Conservation (phyloP, 2,329 filamentous ascomycete genomes). For the Cucurbitaria berberidis region DNA sequence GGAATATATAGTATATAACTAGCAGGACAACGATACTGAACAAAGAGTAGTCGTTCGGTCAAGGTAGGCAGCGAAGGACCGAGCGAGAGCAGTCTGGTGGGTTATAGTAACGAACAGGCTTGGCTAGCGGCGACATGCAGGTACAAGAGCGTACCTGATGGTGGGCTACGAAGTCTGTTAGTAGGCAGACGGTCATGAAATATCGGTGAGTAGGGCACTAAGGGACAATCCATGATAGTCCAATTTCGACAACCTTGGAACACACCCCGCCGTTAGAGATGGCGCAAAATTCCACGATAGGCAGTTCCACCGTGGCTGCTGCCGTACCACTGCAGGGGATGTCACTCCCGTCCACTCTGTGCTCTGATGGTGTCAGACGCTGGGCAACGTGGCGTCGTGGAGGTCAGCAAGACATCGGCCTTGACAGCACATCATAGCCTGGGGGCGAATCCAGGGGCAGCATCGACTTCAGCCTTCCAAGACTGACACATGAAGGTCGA, state of each 20-base stretch:
- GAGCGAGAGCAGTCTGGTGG: conserved; percentile 32
- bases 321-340: conserved; percentile 33
- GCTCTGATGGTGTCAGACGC: conserved; percentile 13
- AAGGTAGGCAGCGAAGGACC: conserved; percentile 30
- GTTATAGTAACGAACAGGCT: conserved; percentile 32
- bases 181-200: conserved; percentile 33
- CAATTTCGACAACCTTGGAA: conserved; percentile 38
- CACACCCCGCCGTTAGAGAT: conserved; percentile 31
- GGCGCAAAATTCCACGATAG: conserved; percentile 30
- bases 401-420: conserved; percentile 25
- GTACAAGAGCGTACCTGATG: conserved; percentile 31
- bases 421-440: conserved; percentile 21
- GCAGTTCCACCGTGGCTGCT: conserved; percentile 35
- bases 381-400: conserved; percentile 27
- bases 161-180: conserved; percentile 30
- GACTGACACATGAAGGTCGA: conserved; percentile 14
- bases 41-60: conserved; percentile 35
- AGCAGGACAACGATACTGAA: conserved; percentile 30
- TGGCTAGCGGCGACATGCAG: conserved; percentile 35
- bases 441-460: conserved; percentile 19
- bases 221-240: conserved; percentile 23
- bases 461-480: conserved; percentile 6
- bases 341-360: conserved; percentile 24
- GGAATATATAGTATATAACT: conserved; percentile 38
- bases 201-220: conserved; percentile 41